Evolutionary conservation across 1,284 basidiomycete species (phyloP).

Genomic region (Sanghuangporus sanghuang): DNA sequence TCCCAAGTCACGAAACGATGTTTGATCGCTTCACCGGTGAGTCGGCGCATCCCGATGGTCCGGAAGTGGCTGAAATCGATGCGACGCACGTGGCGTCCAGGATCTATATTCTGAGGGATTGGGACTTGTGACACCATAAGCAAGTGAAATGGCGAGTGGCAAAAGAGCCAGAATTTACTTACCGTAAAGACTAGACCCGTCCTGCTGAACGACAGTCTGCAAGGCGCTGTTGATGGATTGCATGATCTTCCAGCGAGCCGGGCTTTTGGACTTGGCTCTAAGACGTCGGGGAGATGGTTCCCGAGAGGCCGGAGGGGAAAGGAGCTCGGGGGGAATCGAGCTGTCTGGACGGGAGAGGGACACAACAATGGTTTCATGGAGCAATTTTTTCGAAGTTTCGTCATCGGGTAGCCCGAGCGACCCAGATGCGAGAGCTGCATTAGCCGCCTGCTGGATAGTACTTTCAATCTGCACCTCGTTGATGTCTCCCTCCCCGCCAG

Average conservation of each 20-base stretch:
- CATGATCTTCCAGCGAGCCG: constrained; percentile 75
- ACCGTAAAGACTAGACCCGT: constrained; percentile 68
- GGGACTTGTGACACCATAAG: constrained; percentile 49
- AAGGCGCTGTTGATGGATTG: constrained; percentile 70
- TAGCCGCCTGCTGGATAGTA: constrained; percentile 31
- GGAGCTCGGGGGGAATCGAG: constrained; percentile 64
- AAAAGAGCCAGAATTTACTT: constrained; percentile 22
- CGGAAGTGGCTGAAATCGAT: constrained; percentile 92
- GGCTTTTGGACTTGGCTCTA: constrained; percentile 69
- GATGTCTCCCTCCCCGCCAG: constrained; percentile 56
- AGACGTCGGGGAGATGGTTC: constrained; percentile 74
- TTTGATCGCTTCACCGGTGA: constrained; percentile 84
- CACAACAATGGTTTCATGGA: constrained; percentile 59
- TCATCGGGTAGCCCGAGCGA: constrained; percentile 29
- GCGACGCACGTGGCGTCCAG: constrained; percentile 72
- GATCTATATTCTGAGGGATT: constrained; percentile 62
- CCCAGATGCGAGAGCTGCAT: constrained; percentile 57
- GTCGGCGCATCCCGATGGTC: constrained; percentile 91
- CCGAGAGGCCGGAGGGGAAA: constrained; percentile 71
- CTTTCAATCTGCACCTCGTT: constrained; percentile 32
- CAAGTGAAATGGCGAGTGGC: constrained; percentile 5
- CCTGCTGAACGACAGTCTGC: constrained; percentile 56
- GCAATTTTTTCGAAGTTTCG: constrained; percentile 40
- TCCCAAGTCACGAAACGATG: constrained; percentile 91
- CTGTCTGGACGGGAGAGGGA: constrained; percentile 55